phyloP scores from a whole-genome alignment of 2,329 filamentous ascomycete genomes.

The Ceratocystis colombiana region DNA sequence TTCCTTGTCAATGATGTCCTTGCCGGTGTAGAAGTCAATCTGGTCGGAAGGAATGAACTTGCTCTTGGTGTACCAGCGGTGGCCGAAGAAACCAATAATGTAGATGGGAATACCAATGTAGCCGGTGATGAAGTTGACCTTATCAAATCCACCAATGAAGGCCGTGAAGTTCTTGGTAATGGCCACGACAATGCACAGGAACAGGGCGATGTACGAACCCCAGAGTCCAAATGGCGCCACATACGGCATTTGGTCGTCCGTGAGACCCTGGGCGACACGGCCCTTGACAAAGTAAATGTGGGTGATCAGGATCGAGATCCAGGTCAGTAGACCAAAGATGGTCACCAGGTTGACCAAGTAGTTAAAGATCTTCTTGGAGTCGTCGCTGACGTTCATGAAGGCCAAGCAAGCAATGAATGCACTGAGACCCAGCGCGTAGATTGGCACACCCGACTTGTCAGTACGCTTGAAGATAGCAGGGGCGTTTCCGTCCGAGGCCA shows the following conservation, averaged over 20 bases:
- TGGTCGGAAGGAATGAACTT: conserved; percentile 47
- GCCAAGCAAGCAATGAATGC: conserved; percentile 55
- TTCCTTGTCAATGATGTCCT: conserved; percentile 62
- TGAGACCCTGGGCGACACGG: conserved; percentile 50
- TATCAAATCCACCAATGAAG: conserved; percentile 45
- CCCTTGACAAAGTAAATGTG: conserved; percentile 58
- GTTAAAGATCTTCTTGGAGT: conserved; percentile 47
- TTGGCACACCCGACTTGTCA: conserved; percentile 60
- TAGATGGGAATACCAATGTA: conserved; percentile 71
- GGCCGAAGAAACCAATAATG: conserved; percentile 56
- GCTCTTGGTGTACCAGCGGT: conserved; percentile 49
- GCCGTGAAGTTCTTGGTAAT: conserved; percentile 75
- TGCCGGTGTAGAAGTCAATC: conserved; percentile 62
- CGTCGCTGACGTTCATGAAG: conserved; percentile 54
- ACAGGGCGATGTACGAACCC: conserved; percentile 58
- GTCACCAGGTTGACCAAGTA: conserved; percentile 60
- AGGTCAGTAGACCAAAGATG: conserved; percentile 56
- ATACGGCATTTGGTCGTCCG: conserved; percentile 49
- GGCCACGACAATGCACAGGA: conserved; percentile 61
- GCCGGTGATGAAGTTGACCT: conserved; percentile 64
- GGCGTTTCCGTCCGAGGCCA: conserved; percentile 61
- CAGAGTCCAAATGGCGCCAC: conserved; percentile 59
- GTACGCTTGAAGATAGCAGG: conserved; percentile 62
- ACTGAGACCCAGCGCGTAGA: conserved; percentile 53
- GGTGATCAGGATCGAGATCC: conserved; percentile 57